phyloP scores from a whole-genome alignment of 192 early-diverging fungal species.

The Linnemannia schmuckeri region DNA sequence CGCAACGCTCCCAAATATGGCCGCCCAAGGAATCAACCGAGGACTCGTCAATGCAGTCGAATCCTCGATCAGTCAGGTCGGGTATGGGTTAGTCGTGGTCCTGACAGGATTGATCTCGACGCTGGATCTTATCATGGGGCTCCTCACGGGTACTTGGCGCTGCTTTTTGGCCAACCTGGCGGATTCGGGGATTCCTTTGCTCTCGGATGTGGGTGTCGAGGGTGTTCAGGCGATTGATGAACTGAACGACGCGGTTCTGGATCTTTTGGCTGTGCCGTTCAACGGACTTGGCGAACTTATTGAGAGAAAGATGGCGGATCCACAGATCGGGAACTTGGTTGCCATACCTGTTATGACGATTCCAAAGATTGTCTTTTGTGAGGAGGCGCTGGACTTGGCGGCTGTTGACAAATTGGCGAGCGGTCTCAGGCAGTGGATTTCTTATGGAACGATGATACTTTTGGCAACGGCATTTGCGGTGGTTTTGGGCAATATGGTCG shows the following conservation, averaged over 20 bases:
- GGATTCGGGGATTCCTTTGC: slow-evolving; percentile 19
- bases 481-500: slow-evolving; percentile 14
- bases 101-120: slow-evolving; percentile 30
- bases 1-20: slow-evolving; percentile 26
- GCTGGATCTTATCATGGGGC: slow-evolving; percentile 10
- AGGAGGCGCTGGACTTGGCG: neutral
- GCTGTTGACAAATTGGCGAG: slow-evolving; percentile 12
- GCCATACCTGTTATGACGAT: neutral
- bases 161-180: slow-evolving; percentile 39
- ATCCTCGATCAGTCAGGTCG: slow-evolving; percentile 19
- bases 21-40: slow-evolving; percentile 15
- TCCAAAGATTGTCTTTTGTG: slow-evolving; percentile 23
- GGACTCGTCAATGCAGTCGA: slow-evolving; percentile 24
- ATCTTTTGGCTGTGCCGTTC: slow-evolving; percentile 8
- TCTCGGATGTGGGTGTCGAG: slow-evolving; percentile 28
- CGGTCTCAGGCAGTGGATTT: slow-evolving; percentile 19
- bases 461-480: neutral
- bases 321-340: slow-evolving; percentile 10
- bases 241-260: slow-evolving; percentile 5
- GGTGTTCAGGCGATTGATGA: slow-evolving; percentile 41
- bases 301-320: slow-evolving; percentile 28
- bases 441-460: neutral
- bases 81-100: slow-evolving; percentile 24
- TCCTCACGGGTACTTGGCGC: slow-evolving; percentile 46
- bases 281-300: slow-evolving; percentile 23